Base-by-base conservation (phyloP, 495 filamentous ascomycete species). In the Paragyromitra xinjiangensis region DNA sequence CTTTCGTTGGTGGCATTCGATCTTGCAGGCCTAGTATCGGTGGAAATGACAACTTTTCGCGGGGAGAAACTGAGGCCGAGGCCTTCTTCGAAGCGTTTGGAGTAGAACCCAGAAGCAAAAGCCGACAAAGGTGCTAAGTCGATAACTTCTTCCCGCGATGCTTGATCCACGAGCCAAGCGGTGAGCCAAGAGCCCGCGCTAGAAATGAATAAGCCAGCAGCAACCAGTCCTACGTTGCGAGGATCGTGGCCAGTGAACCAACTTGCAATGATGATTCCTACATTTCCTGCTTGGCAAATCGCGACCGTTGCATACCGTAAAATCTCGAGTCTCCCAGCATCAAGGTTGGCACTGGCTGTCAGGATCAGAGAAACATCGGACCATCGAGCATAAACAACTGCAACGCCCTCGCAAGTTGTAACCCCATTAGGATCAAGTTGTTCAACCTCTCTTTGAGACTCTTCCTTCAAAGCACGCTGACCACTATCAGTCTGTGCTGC, bases 121-220 rank as follows among this genome's bases (percentile, higher is more conserved):
- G 39, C 19, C 2, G 19, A 55, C 1, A 77, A 24, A 4, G 9
- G 7, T 8, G 45, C 37, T 6, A 77, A 26, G 24, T 71, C 59
- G 2, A 71, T 19, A 5, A n/a, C 12, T 2, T 55, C 26, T 16
- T 72, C 69, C 2, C 64, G 3, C 2, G 74, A 72, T 1, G 69
- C 69, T 3, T 19, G 26, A 12, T 73, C 69, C 0, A 77, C 74
- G 16, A 63, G 37, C 69, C 69, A 51, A 1, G 74, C 74, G 9
- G 69, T 73, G 14, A 65, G 50, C 67, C 69, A 77, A 14, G 58
- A 72, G 24, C 74, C 68, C 6, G 58, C 58, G n/a, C 59, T 42
- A 40, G 69, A 73, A 6, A 77, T 26, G 4, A 51, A 37, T 6
- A 73, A 22, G 0, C 69, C 74, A 1, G 40, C 40, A 8, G 45